A percentile compares a stretch with the other conserved stretches of the same genome.
These are phyloP conservation scores for Spirogloea muscicola DNA, from an alignment of 139 green algal species.

Conservation along the genomic window DNA sequence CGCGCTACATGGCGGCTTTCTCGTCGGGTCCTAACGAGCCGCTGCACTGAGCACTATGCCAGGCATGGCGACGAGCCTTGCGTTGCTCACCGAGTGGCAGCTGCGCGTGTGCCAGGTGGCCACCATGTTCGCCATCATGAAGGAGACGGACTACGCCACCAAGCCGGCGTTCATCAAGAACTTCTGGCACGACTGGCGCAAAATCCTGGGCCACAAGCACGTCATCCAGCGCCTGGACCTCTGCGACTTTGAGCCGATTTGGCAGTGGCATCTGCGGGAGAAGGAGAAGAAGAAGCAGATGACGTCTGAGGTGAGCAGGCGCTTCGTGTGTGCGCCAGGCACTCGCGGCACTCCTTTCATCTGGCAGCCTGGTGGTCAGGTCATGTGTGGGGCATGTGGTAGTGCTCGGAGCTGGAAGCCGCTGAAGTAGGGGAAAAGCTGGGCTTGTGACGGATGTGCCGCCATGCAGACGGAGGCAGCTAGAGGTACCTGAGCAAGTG, in stretches of 20 bases:
- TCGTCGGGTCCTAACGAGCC: no score
- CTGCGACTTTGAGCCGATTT: conserved; percentile 96
- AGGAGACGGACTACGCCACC: conserved; percentile 91
- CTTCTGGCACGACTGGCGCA: conserved; percentile 93
- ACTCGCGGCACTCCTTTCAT: no score
- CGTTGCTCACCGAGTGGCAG: no score
- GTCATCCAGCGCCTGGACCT: conserved; percentile 81
- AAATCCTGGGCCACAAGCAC: conserved; percentile 81
- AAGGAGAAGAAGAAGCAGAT: conserved; percentile 87
- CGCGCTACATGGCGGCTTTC: background rate
- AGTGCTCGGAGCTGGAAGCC: no score
- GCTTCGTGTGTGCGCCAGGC: no score
- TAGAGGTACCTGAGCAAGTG: no score
- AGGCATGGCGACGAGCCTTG: background rate
- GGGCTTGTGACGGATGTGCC: no score
- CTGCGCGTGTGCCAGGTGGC: conserved; percentile 82
- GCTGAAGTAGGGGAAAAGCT: no score
- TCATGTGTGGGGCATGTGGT: no score
- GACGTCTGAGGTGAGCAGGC: conserved; percentile 81
- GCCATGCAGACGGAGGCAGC: no score
- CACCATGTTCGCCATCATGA: conserved; percentile 94
- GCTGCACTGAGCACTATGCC: background rate
- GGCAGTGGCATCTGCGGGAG: conserved; percentile 77
- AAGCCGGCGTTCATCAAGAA: conserved; percentile 89
- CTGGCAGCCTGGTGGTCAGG: no score